phyloP scores from a whole-genome alignment of 148 eudicot species.

The Camellia sinensis region DNA sequence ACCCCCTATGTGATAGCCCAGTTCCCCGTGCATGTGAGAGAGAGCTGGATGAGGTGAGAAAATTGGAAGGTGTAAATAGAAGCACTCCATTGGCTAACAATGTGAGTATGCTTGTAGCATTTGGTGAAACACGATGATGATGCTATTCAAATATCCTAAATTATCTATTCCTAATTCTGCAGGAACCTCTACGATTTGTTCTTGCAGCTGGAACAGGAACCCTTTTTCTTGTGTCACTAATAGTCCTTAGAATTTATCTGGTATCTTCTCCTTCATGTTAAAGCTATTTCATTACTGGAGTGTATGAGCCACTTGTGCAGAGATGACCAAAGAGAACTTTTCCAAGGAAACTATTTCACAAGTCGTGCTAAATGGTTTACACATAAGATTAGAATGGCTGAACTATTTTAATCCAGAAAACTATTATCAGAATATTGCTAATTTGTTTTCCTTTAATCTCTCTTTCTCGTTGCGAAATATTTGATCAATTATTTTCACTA shows the following conservation, averaged over 20 bases:
- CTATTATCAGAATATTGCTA: background rate
- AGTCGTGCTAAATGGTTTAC: background rate
- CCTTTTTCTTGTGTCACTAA: conserved; percentile 76
- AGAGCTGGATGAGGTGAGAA: too few relatives aligned
- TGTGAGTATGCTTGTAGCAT: background rate
- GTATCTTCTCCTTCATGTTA: conserved; percentile 32
- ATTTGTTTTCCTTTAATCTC: background rate
- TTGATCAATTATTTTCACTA: background rate
- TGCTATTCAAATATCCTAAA: background rate
- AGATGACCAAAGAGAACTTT: background rate
- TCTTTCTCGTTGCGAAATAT: background rate
- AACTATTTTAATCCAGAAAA: background rate
- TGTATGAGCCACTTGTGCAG: background rate
- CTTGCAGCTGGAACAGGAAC: conserved; percentile 92
- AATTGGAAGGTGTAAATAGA: too few relatives aligned
- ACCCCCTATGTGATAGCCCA: too few relatives aligned
- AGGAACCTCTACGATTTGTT: conserved; percentile 84
- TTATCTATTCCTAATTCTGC: conserved; percentile 25
- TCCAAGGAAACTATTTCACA: background rate
- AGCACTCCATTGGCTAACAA: background rate
- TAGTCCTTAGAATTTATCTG: conserved; percentile 88
- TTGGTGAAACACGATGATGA: background rate
- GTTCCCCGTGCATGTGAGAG: too few relatives aligned
- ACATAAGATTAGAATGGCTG: background rate
- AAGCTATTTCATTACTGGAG: background rate